phyloP scores from a whole-genome alignment of 2,329 filamentous ascomycete species.

The Hymenoscyphus fraxineus region DNA sequence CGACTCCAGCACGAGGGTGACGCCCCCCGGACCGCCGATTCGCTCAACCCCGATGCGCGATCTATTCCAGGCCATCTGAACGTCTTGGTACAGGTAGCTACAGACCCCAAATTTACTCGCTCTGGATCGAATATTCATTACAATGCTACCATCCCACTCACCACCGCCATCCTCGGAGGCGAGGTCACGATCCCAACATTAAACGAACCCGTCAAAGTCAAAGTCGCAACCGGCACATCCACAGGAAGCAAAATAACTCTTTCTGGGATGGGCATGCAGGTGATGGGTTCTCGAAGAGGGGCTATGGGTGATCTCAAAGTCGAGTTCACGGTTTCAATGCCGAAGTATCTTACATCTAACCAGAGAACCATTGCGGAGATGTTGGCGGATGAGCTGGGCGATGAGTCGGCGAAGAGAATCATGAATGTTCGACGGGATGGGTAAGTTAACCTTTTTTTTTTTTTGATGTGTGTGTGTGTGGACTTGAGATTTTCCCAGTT shows the following conservation, averaged over 20 bases:
- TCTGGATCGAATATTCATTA: constrained; percentile 87
- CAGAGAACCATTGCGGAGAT: constrained; percentile 92
- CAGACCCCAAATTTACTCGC: constrained; percentile 85
- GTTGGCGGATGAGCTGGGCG: constrained; percentile 92
- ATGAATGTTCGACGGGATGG: constrained; percentile 70
- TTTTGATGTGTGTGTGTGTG: not conserved
- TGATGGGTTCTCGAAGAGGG: constrained; percentile 59
- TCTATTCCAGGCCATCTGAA: constrained; percentile 84
- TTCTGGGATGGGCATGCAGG: constrained; percentile 89
- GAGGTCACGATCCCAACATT: constrained; percentile 87
- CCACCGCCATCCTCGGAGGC: constrained; percentile 87
- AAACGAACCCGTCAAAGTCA: constrained; percentile 85
- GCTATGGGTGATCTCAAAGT: constrained; percentile 80
- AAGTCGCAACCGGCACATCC: constrained; percentile 84
- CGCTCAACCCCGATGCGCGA: constrained; percentile 57
- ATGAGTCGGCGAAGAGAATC: constrained; percentile 84
- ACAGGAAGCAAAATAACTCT: constrained; percentile 91
- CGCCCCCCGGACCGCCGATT: constrained; percentile 70
- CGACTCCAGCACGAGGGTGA: constrained; percentile 84
- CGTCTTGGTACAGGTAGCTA: constrained; percentile 83
- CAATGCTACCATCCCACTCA: constrained; percentile 85
- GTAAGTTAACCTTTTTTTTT: constrained; percentile 41
- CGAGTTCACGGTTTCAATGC: constrained; percentile 93
- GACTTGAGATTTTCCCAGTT: not conserved
- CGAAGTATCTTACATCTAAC: constrained; percentile 87